phyloP scores from a whole-genome alignment of 2,329 filamentous ascomycete genomes.

The Paraphoma chrysanthemicola region DNA sequence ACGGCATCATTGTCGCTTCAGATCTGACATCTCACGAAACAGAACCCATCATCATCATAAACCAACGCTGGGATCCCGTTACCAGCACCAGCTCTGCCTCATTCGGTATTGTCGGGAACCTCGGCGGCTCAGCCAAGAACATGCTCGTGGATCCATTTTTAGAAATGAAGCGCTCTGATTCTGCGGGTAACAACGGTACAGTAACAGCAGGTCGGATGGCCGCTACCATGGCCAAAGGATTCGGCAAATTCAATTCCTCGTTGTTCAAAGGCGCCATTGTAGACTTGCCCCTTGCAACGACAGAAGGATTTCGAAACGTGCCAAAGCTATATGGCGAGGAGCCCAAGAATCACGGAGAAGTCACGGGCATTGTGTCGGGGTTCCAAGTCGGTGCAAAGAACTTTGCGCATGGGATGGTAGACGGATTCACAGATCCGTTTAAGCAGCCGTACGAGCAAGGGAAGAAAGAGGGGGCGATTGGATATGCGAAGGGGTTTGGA shows the following conservation, averaged over 20 bases:
- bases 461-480: slow-evolving; percentile 39
- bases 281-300: slow-evolving; percentile 46
- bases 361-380: slow-evolving; percentile 42
- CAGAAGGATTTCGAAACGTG: slow-evolving; percentile 45
- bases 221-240: slow-evolving; percentile 16
- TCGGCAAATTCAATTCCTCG: slow-evolving; percentile 25
- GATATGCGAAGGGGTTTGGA: slow-evolving; percentile 41
- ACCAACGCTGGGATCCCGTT: slow-evolving; percentile 65
- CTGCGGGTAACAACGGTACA: slow-evolving; percentile 3
- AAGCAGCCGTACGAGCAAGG: slow-evolving; percentile 39
- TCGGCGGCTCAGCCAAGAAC: slow-evolving; percentile 65
- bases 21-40: slow-evolving; percentile 31
- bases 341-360: slow-evolving; percentile 37
- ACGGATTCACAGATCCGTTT: slow-evolving; percentile 41
- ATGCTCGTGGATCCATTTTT: slow-evolving; percentile 51
- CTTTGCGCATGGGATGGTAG: slow-evolving; percentile 41
- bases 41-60: slow-evolving; percentile 40
- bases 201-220: slow-evolving; percentile 17
- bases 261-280: slow-evolving; percentile 43
- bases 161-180: slow-evolving; percentile 8
- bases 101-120: slow-evolving; percentile 60
- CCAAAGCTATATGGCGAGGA: slow-evolving; percentile 49
- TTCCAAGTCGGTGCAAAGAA: slow-evolving; percentile 36
- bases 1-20: slow-evolving; percentile 15
- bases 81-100: slow-evolving; percentile 68